Evolutionary conservation across 805 yeast genomes (phyloP).

Genomic region (Komagataella pseudopastoris): DNA sequence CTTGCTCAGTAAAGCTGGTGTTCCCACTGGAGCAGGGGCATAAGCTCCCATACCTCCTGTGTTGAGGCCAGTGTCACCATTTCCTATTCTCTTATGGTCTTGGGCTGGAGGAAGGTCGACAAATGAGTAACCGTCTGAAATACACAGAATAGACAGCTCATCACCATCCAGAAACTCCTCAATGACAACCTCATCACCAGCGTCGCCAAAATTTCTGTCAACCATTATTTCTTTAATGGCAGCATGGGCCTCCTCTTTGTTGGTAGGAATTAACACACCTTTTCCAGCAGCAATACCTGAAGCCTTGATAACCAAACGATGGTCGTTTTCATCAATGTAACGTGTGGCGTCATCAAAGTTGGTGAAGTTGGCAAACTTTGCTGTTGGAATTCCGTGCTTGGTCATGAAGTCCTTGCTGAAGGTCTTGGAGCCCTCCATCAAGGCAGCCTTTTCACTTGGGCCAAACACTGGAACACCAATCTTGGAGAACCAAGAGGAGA

Average conservation of each 20-base stretch:
- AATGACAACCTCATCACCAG: constrained; percentile 90
- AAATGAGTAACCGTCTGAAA: constrained; percentile 87
- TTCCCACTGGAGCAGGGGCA: constrained; percentile 95
- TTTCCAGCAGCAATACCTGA: constrained; percentile 98
- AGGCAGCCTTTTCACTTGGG: constrained; percentile 83
- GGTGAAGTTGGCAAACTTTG: constrained; percentile 74
- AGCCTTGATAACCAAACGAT: constrained; percentile 86
- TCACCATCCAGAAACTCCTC: constrained; percentile 97
- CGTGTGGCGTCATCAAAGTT: constrained; percentile 61
- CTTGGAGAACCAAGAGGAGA: constrained; percentile 53
- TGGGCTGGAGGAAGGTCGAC: constrained; percentile 93
- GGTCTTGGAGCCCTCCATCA: constrained; percentile 94
- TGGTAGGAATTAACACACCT: constrained; percentile 88
- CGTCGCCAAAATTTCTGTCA: constrained; percentile 75
- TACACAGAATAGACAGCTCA: constrained; percentile 83
- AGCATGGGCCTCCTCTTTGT: constrained; percentile 69
- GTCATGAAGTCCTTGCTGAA: constrained; percentile 91
- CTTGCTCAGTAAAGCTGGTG: constrained; percentile 53
- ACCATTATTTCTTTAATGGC: constrained; percentile 87
- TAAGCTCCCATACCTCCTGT: constrained; percentile 99
- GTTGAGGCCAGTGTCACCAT: constrained; percentile 87
- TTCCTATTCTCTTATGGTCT: constrained; percentile 92
- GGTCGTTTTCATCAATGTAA: constrained; percentile 51
- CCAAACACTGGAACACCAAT: constrained; percentile 96
- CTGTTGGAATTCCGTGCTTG: constrained; percentile 87